These are phyloP conservation scores for Mycosphaerella arachidis DNA, from an alignment of 2,329 filamentous ascomycete species.

Conservation along the genomic window DNA sequence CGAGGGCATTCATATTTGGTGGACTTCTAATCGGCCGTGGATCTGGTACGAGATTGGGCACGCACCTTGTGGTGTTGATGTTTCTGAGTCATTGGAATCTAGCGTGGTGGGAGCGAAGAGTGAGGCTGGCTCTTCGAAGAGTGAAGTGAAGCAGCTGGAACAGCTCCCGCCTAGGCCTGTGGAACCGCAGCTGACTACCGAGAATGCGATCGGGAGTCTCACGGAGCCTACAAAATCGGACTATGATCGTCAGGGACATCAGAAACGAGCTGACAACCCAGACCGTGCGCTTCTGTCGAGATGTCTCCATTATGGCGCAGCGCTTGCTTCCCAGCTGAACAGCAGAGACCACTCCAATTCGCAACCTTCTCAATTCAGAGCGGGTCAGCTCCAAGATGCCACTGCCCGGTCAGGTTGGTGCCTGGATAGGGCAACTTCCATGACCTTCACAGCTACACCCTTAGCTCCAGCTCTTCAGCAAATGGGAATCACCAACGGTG, in stretches of 20 bases:
- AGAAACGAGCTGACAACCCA: neutral
- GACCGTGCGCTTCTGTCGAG: neutral
- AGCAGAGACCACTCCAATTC: neutral
- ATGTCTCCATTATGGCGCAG: neutral
- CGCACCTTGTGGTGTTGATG: neutral
- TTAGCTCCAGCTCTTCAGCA: neutral
- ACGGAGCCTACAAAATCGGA: neutral
- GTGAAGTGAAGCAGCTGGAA: neutral
- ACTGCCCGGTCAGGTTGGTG: neutral
- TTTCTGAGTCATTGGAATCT: neutral
- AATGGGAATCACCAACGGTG: neutral
- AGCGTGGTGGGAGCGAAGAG: neutral
- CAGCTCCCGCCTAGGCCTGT: neutral
- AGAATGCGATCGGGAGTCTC: neutral
- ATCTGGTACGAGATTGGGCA: neutral
- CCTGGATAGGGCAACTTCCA: neutral
- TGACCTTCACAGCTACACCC: neutral
- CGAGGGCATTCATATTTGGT: neutral
- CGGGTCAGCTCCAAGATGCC: neutral
- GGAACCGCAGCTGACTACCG: neutral
- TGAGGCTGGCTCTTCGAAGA: neutral
- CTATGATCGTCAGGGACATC: neutral
- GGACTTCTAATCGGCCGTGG: neutral
- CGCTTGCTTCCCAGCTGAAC: neutral
- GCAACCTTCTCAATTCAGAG: neutral